Conservation (phyloP, 352 stramenopile species). For the Aphanomyces cochlioides region DNA sequence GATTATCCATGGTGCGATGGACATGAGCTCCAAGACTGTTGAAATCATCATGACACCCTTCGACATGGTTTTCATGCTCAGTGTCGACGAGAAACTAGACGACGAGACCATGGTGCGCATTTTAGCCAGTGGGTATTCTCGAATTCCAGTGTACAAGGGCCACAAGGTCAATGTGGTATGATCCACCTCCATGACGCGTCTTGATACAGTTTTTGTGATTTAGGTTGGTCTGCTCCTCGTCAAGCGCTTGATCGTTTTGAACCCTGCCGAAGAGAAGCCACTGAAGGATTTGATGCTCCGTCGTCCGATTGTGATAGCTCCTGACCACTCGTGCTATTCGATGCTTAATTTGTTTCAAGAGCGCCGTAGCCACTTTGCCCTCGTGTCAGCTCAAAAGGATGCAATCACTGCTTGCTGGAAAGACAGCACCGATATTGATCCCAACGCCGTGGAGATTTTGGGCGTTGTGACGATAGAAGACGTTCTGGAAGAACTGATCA, state of each 20-base stretch:
- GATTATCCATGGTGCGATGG: constrained; percentile 61
- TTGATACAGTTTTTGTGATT: background rate
- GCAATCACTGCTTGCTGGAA: constrained; percentile 35
- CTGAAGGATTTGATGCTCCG: constrained; percentile 38
- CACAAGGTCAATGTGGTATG: constrained; percentile 39
- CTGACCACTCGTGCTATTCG: constrained; percentile 48
- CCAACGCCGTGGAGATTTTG: constrained; percentile 39
- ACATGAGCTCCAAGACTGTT: constrained; percentile 51
- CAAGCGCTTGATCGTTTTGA: constrained; percentile 53
- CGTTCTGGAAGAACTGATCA: constrained; percentile 53
- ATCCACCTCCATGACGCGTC: background rate
- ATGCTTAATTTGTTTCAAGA: constrained; percentile 62
- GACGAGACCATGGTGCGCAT: constrained; percentile 44
- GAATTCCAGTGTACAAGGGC: constrained; percentile 57
- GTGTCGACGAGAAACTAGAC: constrained; percentile 42
- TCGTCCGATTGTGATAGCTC: constrained; percentile 45
- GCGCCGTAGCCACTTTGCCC: constrained; percentile 39
- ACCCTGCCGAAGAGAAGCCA: constrained; percentile 37
- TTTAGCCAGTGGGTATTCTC: constrained; percentile 45
- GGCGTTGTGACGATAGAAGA: constrained; percentile 68
- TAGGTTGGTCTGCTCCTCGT: constrained; percentile 45
- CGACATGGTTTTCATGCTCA: constrained; percentile 48
- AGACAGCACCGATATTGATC: constrained; percentile 25
- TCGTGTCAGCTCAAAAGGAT: constrained; percentile 34
- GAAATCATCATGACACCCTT: constrained; percentile 54